Percentiles rank a stretch among this genome's conserved stretches.
Conservation (phyloP, 2,329 filamentous ascomycete genomes). For the Aspergillus sp. region DNA sequence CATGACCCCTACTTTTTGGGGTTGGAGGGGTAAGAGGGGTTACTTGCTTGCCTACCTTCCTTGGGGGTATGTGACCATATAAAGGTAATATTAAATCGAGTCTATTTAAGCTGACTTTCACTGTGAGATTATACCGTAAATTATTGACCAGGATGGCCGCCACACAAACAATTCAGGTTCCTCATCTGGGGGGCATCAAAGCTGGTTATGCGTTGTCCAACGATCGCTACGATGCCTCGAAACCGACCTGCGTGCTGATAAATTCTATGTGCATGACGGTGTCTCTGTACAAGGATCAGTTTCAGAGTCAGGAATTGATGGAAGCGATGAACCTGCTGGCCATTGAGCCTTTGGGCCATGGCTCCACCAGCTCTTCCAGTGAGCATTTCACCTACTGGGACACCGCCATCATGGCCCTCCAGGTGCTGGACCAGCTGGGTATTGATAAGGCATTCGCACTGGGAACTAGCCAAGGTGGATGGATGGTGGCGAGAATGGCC, state of each 20-base stretch:
- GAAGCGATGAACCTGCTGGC: conserved; percentile 46
- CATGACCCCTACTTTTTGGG: too few species aligned
- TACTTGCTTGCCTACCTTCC: too few species aligned
- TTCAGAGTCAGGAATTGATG: conserved; percentile 29
- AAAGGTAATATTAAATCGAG: too few species aligned
- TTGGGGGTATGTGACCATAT: too few species aligned
- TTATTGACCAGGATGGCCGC: conserved; percentile 13
- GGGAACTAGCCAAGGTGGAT: conserved; percentile 52
- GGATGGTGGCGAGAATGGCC: conserved; percentile 50
- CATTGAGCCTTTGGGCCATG: conserved; percentile 52
- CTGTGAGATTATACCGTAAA: too few species aligned
- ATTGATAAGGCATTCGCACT: conserved; percentile 44
- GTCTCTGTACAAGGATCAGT: conserved; percentile 41
- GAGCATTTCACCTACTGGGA: conserved; percentile 55
- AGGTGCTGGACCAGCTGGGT: conserved; percentile 49
- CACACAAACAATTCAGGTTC: conserved; percentile 37
- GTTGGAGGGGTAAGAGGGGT: too few species aligned
- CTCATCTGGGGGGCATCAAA: conserved; percentile 48
- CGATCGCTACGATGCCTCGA: conserved; percentile 45
- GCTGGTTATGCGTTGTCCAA: conserved; percentile 45
- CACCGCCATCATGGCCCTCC: conserved; percentile 48
- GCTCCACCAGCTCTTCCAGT: conserved; percentile 39
- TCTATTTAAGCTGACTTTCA: too few species aligned
- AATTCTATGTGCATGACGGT: conserved; percentile 50
- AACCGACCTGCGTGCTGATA: conserved; percentile 49